Conservation (phyloP, 192 early-diverging fungal species). For the Mortierella hygrophila region DNA sequence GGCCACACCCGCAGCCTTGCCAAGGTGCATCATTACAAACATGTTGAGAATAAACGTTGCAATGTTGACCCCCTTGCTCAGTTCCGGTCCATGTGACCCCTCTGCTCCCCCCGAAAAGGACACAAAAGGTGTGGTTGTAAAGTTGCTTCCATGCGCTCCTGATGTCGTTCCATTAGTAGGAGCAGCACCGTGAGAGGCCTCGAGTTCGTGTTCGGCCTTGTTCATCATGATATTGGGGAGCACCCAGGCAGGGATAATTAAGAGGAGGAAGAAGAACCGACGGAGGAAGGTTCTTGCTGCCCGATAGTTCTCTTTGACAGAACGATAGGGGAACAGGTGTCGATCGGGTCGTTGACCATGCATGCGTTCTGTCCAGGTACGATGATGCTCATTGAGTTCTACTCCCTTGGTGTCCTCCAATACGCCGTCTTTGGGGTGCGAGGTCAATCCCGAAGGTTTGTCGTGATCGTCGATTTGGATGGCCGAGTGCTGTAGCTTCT, state of each 20-base stretch:
- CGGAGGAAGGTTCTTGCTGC: conserved; percentile 36
- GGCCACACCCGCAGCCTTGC: conserved; percentile 37
- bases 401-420: neutral
- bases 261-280: conserved; percentile 37
- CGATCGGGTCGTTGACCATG: conserved; percentile 38
- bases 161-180: neutral
- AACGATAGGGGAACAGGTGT: conserved; percentile 44
- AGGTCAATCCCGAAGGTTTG: neutral
- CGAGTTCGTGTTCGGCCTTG: conserved; percentile 20
- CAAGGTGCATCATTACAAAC: conserved; percentile 48
- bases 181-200: neutral
- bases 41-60: conserved; percentile 39
- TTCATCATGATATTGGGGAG: conserved; percentile 32
- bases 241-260: conserved; percentile 50
- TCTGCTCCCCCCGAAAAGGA: neutral
- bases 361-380: conserved; percentile 14
- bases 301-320: conserved; percentile 28
- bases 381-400: neutral
- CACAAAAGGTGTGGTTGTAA: neutral
- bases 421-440: too few species aligned
- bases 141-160: conserved; percentile 3
- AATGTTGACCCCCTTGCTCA: conserved; percentile 29
- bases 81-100: conserved; percentile 19
- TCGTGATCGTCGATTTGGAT: conserved; percentile 23
- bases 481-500: conserved; percentile 11